These are phyloP conservation scores for Fusarium continuum DNA, from an alignment of 2,329 filamentous ascomycete species.

Conservation along the genomic window DNA sequence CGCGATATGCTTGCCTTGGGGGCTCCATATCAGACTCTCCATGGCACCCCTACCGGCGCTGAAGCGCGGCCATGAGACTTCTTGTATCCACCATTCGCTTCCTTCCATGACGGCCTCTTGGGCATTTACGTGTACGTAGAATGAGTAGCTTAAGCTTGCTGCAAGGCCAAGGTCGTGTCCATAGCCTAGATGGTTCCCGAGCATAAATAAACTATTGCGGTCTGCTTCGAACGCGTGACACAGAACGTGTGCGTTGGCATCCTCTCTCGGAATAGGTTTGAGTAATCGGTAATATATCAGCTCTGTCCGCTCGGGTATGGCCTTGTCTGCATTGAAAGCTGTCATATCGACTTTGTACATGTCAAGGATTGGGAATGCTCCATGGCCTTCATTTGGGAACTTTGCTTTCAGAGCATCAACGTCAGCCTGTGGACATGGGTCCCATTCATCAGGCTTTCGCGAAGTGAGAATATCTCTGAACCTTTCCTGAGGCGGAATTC, in stretches of 20 bases:
- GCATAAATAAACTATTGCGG: slow-evolving; percentile 63
- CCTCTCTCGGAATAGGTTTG: slow-evolving; percentile 52
- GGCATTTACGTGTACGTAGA: slow-evolving; percentile 62
- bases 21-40: slow-evolving; percentile 64
- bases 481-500: slow-evolving; percentile 53
- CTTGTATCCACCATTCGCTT: slow-evolving; percentile 64
- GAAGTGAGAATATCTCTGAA: slow-evolving; percentile 54
- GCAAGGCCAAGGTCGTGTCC: slow-evolving; percentile 53
- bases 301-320: slow-evolving; percentile 57
- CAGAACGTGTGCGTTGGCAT: slow-evolving; percentile 57
- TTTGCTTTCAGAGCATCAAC: slow-evolving; percentile 51
- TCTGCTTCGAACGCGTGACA: slow-evolving; percentile 63
- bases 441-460: slow-evolving; percentile 54
- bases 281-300: slow-evolving; percentile 60
- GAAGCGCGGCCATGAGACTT: slow-evolving; percentile 59
- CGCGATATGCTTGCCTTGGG: slow-evolving; percentile 61
- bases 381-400: slow-evolving; percentile 51
- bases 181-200: slow-evolving; percentile 59
- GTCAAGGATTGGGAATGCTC: slow-evolving; percentile 59
- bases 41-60: slow-evolving; percentile 58
- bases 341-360: slow-evolving; percentile 66
- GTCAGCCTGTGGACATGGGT: slow-evolving; percentile 56
- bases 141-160: slow-evolving; percentile 60
- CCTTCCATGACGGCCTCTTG: slow-evolving; percentile 59
- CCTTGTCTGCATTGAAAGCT: slow-evolving; percentile 53